Conservation (phyloP, 345 rosid species). For the Moricandia arvensis region DNA sequence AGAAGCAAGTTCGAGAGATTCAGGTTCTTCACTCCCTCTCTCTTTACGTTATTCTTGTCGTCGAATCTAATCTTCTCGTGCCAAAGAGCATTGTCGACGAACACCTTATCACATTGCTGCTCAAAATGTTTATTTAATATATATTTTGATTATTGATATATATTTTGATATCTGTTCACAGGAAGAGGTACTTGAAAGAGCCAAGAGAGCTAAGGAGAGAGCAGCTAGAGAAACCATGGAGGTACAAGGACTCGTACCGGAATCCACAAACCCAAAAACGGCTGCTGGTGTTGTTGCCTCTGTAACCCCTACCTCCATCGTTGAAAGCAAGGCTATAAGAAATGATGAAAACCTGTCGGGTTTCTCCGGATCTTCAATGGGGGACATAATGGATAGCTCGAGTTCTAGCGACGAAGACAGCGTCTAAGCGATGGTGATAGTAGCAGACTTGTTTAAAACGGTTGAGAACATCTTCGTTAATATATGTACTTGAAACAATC, state of each 20-base stretch:
- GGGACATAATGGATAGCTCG: slow-evolving; percentile 1
- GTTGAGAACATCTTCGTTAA: slow-evolving; percentile 12
- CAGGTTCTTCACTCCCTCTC: slow-evolving; percentile 48
- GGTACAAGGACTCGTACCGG: slow-evolving; percentile 45
- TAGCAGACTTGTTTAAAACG: not conserved
- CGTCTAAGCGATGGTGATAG: slow-evolving; percentile 14
- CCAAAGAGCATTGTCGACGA: not conserved
- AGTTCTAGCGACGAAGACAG: slow-evolving; percentile 28
- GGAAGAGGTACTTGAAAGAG: slow-evolving; percentile 85
- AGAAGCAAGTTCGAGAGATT: slow-evolving; percentile 80
- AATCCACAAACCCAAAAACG: slow-evolving; percentile 2
- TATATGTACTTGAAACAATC: slow-evolving; percentile 9
- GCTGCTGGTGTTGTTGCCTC: slow-evolving; percentile 5
- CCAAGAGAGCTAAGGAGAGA: slow-evolving; percentile 71
- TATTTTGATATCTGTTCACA: slow-evolving; percentile 24
- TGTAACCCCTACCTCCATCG: slow-evolving; percentile 11
- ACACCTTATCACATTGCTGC: not conserved
- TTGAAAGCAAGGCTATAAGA: not conserved
- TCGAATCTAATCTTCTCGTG: not conserved
- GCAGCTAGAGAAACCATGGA: slow-evolving; percentile 77
- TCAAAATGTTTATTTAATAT: not conserved
- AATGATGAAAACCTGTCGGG: slow-evolving; percentile 5
- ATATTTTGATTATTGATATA: not conserved
- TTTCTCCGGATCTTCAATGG: slow-evolving; percentile 10
- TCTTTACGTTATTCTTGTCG: not conserved